A percentile compares a stretch with the other conserved stretches of the same genome.
phyloP scores from a whole-genome alignment of 495 filamentous ascomycete genomes.

The Hypoxylon crocopeplum region DNA sequence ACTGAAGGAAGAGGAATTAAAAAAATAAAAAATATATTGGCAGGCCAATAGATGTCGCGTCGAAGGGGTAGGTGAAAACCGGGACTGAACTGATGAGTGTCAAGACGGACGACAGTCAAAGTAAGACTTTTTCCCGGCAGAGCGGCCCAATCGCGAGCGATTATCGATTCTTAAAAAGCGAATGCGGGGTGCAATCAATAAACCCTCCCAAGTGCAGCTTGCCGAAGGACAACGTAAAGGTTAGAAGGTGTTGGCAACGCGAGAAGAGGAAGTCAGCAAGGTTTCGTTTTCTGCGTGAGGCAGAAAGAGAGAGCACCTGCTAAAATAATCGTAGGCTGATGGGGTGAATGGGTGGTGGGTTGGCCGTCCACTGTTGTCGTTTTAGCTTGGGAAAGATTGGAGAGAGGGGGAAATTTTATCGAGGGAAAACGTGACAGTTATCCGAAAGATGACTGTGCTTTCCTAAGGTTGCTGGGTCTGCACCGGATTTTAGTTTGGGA shows the following conservation, averaged over 20 bases:
- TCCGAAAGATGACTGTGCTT: slow-evolving; percentile 36
- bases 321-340: slow-evolving; percentile 17
- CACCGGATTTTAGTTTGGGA: slow-evolving; percentile 34
- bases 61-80: slow-evolving; percentile 11
- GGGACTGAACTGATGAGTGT: slow-evolving; percentile 17
- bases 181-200: slow-evolving; percentile 41
- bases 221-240: neutral
- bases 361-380: slow-evolving; percentile 15
- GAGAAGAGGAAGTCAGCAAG: too few species aligned
- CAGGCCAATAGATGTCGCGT: slow-evolving; percentile 22
- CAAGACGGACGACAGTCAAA: slow-evolving; percentile 19
- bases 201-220: slow-evolving; percentile 14
- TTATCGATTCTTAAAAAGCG: slow-evolving; percentile 21
- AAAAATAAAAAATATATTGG: too few species aligned
- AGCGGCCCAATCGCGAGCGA: slow-evolving; percentile 31
- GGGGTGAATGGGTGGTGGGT: too few species aligned
- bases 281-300: neutral
- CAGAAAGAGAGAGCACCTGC: slow-evolving; percentile 11
- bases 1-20: slow-evolving; percentile 3
- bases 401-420: slow-evolving; percentile 24
- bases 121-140: slow-evolving; percentile 29
- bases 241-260: too few species aligned
- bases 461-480: slow-evolving; percentile 13
- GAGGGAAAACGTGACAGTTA: slow-evolving; percentile 37
- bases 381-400: slow-evolving; percentile 19